A percentile compares a stretch with the other conserved stretches of the same genome.
phyloP scores from a whole-genome alignment of 371 early-diverging fungal genomes.

The Apophysomyces trapeziformis region DNA sequence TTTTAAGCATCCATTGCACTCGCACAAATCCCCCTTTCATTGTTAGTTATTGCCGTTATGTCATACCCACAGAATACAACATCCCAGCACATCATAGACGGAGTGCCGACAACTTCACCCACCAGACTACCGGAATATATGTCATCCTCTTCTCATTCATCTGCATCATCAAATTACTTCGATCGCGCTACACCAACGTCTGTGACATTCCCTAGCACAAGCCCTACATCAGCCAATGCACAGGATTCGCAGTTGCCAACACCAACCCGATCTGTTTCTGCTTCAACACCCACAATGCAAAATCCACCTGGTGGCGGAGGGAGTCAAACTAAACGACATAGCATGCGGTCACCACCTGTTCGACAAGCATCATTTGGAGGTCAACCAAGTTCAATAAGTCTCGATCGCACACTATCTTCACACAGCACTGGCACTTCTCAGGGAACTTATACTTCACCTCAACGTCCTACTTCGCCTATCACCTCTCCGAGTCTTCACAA shows the following conservation, averaged over 20 bases:
- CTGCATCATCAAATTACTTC: constrained; percentile 31
- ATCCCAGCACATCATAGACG: neutral
- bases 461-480: constrained; percentile 47
- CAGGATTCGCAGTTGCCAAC: constrained; percentile 10
- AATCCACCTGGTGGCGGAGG: constrained; percentile 45
- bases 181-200: constrained; percentile 26
- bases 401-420: constrained; percentile 36
- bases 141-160: constrained; percentile 34
- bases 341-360: constrained; percentile 29
- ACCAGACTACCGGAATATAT: constrained; percentile 9
- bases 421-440: constrained; percentile 15
- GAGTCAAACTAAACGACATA: constrained; percentile 42
- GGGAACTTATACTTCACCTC: constrained; percentile 22
- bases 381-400: constrained; percentile 23
- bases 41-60: neutral
- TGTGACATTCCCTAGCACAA: constrained; percentile 11
- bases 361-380: constrained; percentile 19
- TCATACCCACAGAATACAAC: constrained; percentile 7
- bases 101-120: neutral
- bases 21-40: neutral
- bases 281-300: constrained; percentile 32
- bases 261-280: constrained; percentile 37
- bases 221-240: constrained; percentile 16
- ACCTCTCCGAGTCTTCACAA: constrained; percentile 52
- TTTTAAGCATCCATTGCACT: neutral